Percentiles rank a stretch among this genome's conserved stretches.
Conservation (phyloP, 1,284 basidiomycete species). For the Boletus smithii region DNA sequence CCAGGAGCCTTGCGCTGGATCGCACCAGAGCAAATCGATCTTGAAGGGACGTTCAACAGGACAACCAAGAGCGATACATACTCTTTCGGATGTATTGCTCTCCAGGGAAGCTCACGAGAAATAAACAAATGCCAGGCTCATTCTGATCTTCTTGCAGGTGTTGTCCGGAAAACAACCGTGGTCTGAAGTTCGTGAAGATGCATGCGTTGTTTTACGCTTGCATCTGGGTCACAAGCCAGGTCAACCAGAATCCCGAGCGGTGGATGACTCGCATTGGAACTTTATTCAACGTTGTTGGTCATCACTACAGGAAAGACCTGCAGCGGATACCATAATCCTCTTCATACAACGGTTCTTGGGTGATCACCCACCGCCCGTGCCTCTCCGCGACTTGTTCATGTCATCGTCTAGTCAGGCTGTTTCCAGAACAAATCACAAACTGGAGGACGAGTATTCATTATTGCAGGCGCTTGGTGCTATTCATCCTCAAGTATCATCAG, state of each 20-base stretch:
- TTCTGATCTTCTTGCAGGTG: neutral
- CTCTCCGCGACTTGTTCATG: neutral
- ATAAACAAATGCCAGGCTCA: too few species aligned
- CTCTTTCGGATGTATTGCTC: neutral
- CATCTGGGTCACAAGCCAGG: constrained; percentile 1
- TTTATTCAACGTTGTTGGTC: neutral
- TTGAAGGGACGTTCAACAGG: too few species aligned
- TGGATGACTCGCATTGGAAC: neutral
- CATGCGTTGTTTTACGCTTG: neutral
- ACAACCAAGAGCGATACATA: neutral
- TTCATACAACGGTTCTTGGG: neutral
- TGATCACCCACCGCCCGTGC: neutral
- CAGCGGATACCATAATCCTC: neutral
- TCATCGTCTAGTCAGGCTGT: neutral
- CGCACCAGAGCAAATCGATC: too few species aligned
- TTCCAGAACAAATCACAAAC: neutral
- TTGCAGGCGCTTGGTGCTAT: too few species aligned
- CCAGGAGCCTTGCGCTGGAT: too few species aligned
- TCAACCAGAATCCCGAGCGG: neutral
- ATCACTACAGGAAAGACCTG: neutral
- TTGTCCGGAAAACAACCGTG: neutral
- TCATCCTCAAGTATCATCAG: too few species aligned
- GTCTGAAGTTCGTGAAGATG: neutral
- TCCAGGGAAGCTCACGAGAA: neutral
- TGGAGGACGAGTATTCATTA: too few species aligned